Percentiles rank a stretch among this genome's conserved stretches.
Conservation (phyloP, 2,329 filamentous ascomycete genomes). For the Ascochyta clinopodiicola region DNA sequence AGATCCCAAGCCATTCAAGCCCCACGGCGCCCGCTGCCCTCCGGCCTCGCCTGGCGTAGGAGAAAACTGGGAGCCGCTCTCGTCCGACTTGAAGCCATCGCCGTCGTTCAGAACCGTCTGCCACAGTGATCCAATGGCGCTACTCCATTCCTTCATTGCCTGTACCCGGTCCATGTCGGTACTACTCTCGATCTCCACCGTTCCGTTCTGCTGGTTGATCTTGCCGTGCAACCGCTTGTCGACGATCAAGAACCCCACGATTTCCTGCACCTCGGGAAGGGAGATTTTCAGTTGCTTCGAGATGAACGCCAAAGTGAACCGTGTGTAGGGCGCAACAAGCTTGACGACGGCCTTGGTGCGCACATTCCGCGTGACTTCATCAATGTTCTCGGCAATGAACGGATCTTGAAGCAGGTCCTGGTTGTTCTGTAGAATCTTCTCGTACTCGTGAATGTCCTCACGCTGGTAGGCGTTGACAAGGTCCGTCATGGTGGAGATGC, state of each 20-base stretch:
- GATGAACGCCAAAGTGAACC: slow-evolving; percentile 88
- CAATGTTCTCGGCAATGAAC: slow-evolving; percentile 98
- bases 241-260: slow-evolving; percentile 91
- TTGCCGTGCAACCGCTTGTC: slow-evolving; percentile 85
- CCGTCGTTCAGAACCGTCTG: slow-evolving; percentile 76
- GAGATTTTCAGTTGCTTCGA: slow-evolving; percentile 87
- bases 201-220: slow-evolving; percentile 87
- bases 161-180: slow-evolving; percentile 76
- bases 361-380: slow-evolving; percentile 98
- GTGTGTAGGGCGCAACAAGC: slow-evolving; percentile 91
- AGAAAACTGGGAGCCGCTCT: slow-evolving; percentile 47
- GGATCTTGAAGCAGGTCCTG: slow-evolving; percentile 87
- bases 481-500: slow-evolving; percentile 96
- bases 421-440: slow-evolving; percentile 84
- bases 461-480: slow-evolving; percentile 95
- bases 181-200: slow-evolving; percentile 77
- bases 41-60: slow-evolving; percentile 37
- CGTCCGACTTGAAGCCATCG: slow-evolving; percentile 69
- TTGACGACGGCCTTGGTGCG: slow-evolving; percentile 94
- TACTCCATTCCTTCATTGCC: slow-evolving; percentile 75
- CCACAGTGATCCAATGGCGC: slow-evolving; percentile 73
- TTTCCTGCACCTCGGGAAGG: slow-evolving; percentile 87
- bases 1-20: slow-evolving; percentile 36
- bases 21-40: slow-evolving; percentile 36
- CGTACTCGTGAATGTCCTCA: slow-evolving; percentile 91